Evolutionary conservation across 163 green algal species (phyloP).

Genomic region (Chlamydomonas reinhardtii): DNA sequence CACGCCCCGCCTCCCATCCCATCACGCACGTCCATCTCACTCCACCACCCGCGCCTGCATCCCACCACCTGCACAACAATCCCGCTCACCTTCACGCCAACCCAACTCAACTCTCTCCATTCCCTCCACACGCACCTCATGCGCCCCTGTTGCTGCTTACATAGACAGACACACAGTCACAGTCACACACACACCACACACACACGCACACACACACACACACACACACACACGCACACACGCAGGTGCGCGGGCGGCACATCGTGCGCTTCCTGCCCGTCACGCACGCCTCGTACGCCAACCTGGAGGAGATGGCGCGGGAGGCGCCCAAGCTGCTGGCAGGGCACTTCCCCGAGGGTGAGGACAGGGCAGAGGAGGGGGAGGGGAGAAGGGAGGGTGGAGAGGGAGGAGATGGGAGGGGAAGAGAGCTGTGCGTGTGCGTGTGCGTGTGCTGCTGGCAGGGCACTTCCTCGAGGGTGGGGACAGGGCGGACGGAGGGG

Average conservation of each 20-base stretch:
- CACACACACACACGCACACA: too few species aligned
- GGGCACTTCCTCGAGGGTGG: constrained; percentile 75
- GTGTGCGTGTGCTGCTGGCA: constrained; percentile 59
- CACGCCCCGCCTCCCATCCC: too few species aligned
- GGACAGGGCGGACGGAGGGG: too few species aligned
- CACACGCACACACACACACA: too few species aligned
- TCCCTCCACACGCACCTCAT: neutral
- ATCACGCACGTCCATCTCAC: too few species aligned
- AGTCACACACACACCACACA: too few species aligned
- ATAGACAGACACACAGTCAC: neutral
- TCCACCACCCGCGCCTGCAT: too few species aligned
- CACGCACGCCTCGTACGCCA: constrained; percentile 73
- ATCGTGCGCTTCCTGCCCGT: constrained; percentile 83
- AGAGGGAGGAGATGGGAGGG: too few species aligned
- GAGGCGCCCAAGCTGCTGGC: constrained; percentile 64
- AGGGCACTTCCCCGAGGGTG: constrained; percentile 74
- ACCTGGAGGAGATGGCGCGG: constrained; percentile 76
- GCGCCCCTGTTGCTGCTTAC: neutral
- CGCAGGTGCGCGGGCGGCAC: constrained; percentile 55
- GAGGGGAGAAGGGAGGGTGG: neutral
- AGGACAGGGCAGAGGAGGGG: neutral
- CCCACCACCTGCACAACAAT: too few species aligned
- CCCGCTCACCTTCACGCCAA: too few species aligned
- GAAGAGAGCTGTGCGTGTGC: too few species aligned
- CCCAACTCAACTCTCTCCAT: too few species aligned